These are phyloP conservation scores for Vaccinium myrtillus DNA, from an alignment of 148 eudicot species.

Conservation along the genomic window DNA sequence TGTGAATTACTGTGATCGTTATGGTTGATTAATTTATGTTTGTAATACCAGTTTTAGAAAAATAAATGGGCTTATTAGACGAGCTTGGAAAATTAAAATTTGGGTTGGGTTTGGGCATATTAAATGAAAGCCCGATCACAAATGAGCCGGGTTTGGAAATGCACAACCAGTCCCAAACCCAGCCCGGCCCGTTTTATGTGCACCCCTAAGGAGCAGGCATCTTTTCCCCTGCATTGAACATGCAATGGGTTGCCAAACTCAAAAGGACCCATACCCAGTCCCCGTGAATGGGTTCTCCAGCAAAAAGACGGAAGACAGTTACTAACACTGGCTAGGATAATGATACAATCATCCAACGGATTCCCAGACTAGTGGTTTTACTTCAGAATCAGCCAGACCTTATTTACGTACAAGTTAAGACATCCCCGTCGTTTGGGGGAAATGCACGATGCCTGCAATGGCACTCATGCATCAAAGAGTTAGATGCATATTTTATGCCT, in stretches of 20 bases:
- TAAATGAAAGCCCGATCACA: no score
- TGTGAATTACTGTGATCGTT: no score
- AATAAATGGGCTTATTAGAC: no score
- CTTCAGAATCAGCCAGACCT: slow-evolving; percentile 50
- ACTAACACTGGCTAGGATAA: slow-evolving; percentile 29
- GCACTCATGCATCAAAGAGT: slow-evolving; percentile 92
- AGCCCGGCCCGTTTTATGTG: no score
- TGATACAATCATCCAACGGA: slow-evolving; percentile 24
- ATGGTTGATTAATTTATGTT: no score
- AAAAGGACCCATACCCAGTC: slow-evolving; percentile 30
- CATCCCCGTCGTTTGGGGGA: slow-evolving; percentile 88
- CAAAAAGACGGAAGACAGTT: slow-evolving; percentile 53
- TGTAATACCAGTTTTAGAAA: no score
- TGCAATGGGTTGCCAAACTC: slow-evolving; percentile 25
- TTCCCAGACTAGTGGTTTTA: slow-evolving; percentile 19
- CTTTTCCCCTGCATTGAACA: slow-evolving; percentile 47
- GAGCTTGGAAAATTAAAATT: no score
- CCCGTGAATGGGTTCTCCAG: slow-evolving; percentile 36
- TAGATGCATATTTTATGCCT: slow-evolving; percentile 85
- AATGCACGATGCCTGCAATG: slow-evolving; percentile 95
- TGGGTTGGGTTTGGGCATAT: no score
- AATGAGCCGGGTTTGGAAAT: no score
- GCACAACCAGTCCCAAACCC: no score
- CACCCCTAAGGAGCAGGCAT: slow-evolving; percentile 8
- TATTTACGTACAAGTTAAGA: slow-evolving; percentile 94